phyloP scores from a whole-genome alignment of 2,329 filamentous ascomycete species.

The Volutella citrinella region DNA sequence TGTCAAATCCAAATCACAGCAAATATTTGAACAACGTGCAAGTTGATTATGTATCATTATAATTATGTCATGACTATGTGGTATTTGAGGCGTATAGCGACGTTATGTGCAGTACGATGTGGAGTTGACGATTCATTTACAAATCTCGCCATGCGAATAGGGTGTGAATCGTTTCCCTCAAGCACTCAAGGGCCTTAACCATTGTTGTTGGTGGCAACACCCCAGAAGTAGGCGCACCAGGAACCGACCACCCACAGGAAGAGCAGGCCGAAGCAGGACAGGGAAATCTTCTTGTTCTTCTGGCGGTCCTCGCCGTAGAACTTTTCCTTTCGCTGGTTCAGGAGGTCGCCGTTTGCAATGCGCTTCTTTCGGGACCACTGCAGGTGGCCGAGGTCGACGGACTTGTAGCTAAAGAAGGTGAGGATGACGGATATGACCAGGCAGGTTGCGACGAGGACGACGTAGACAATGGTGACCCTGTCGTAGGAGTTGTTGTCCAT shows the following conservation, averaged over 20 bases:
- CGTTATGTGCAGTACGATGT: no score
- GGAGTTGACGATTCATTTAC: no score
- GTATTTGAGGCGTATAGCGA: no score
- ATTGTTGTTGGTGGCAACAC: constrained; percentile 52
- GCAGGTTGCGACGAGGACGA: constrained; percentile 48
- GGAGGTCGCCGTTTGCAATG: constrained; percentile 39
- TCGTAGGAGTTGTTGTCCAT: constrained; percentile 54
- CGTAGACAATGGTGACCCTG: constrained; percentile 53
- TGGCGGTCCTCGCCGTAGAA: constrained; percentile 34
- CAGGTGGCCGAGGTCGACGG: constrained; percentile 43
- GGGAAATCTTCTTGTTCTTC: constrained; percentile 40
- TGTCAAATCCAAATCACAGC: no score
- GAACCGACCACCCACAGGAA: constrained; percentile 47
- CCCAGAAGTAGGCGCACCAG: constrained; percentile 60
- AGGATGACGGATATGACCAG: constrained; percentile 42
- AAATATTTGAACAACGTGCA: no score
- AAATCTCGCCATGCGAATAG: no score
- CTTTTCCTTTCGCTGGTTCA: constrained; percentile 40
- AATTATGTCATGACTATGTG: no score
- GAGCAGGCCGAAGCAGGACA: constrained; percentile 41
- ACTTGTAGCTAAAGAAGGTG: constrained; percentile 34
- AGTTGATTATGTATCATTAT: no score
- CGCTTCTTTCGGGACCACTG: constrained; percentile 59
- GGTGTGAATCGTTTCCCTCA: no score
- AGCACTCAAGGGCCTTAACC: no score